Evolutionary conservation across 2,329 filamentous ascomycete species (phyloP).

Genomic region (Colletotrichum sp.): DNA sequence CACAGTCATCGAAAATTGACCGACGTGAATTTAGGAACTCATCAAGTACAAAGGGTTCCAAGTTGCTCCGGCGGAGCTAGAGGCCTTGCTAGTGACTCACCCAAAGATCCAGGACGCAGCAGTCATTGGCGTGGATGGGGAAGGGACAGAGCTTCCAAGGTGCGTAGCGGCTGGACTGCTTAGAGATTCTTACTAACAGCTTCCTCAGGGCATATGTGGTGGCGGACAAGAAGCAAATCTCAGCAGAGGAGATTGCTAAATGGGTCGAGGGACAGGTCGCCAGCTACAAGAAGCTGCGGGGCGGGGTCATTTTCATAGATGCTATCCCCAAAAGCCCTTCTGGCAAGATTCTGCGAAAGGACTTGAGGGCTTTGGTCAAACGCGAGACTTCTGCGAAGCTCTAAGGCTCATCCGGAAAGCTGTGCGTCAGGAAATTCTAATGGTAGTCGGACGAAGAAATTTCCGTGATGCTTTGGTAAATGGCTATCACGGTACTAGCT

Average conservation of each 20-base stretch:
- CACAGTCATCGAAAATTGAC: background rate
- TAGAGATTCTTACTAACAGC: background rate
- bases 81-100: conserved; percentile 46
- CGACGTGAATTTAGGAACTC: conserved; percentile 53
- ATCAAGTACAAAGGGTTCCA: conserved; percentile 68
- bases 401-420: background rate
- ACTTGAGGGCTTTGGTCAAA: conserved; percentile 37
- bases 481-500: background rate
- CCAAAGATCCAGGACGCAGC: conserved; percentile 59
- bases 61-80: conserved; percentile 70
- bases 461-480: accelerated
- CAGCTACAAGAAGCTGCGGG: conserved; percentile 70
- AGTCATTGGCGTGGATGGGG: conserved; percentile 61
- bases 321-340: conserved; percentile 74
- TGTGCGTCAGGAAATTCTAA: accelerated
- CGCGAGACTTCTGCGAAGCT: conserved; percentile 25
- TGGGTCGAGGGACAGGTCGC: conserved; percentile 37
- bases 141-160: conserved; percentile 53
- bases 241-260: conserved; percentile 29
- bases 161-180: background rate
- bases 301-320: conserved; percentile 72
- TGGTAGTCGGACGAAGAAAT: accelerated
- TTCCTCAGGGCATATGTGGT: conserved; percentile 35
- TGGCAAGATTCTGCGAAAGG: conserved; percentile 52
- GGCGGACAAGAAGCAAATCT: conserved; percentile 31